Percentiles rank a stretch among this genome's conserved stretches.
Conservation (phyloP, 495 filamentous ascomycete species). For the Annulohypoxylon maeteangense region DNA sequence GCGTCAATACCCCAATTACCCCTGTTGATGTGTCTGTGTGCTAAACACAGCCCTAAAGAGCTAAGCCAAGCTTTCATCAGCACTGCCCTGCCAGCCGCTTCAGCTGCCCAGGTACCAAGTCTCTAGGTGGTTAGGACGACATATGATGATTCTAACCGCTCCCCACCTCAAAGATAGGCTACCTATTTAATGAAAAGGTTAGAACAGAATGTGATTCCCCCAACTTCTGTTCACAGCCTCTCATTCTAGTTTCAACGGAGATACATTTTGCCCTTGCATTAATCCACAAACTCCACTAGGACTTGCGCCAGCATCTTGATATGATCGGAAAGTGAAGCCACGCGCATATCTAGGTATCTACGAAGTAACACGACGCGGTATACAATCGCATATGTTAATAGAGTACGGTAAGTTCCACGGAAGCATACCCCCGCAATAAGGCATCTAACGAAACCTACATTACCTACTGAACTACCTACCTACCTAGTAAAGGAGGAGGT, state of each 20-base stretch:
- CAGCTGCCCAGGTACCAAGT: not conserved
- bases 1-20: constrained; percentile 1
- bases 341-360: not conserved
- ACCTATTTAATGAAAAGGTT: not conserved
- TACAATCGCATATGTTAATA: not conserved
- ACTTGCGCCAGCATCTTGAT: not conserved
- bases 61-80: not conserved
- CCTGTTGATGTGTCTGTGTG: no score
- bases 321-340: not conserved
- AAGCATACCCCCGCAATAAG: no score
- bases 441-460: not conserved
- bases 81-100: constrained; percentile 2
- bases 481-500: no score
- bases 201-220: not conserved
- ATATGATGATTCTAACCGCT: not conserved
- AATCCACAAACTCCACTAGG: not conserved
- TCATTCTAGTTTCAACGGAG: not conserved
- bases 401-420: no score
- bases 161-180: not conserved
- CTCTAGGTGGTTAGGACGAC: not conserved
- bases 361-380: not conserved
- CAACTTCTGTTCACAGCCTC: not conserved
- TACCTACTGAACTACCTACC: no score
- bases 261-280: constrained; percentile 1
- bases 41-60: not conserved